Evolutionary conservation across 78 protist genomes (phyloP), one percentile per base, ranked within the genome.

Genomic region (Pelomyxa schiedti): DNA sequence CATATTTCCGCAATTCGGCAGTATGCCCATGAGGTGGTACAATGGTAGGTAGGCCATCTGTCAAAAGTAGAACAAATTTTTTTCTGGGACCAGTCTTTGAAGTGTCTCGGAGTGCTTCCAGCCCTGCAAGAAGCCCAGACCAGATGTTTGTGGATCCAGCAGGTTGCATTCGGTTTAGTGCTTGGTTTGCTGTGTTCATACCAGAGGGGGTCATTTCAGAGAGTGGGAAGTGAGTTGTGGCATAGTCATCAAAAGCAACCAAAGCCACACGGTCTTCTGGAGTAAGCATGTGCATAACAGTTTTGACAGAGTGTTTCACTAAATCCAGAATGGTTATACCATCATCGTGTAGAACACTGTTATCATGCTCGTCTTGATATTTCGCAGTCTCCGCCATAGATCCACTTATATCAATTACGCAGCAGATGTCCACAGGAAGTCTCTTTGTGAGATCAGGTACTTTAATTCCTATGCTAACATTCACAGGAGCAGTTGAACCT

Each of bases 1-100:
- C n/a, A n/a, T n/a, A n/a, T n/a, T n/a, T n/a, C n/a, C n/a, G n/a
- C n/a, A n/a, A n/a, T n/a, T n/a, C n/a, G n/a, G n/a, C n/a, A n/a
- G n/a, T n/a, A n/a, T n/a, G n/a, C n/a, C n/a, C n/a, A n/a, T n/a
- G n/a, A n/a, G n/a, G n/a, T n/a, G n/a, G n/a, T n/a, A n/a, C n/a
- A n/a, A n/a, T n/a, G n/a, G 81, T 78, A 30, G 91, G 88, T 38
- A 24, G 4, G 35, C 91, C 91, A 9, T 87, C 91, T 26, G 91
- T 87, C 35, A 87, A 39, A 32, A 87, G 67, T 16, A 47, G 16
- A 16, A 47, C 58, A 16, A 16, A 16, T 16, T 16, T 16, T 16
- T 24, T 16, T 16, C 58, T 16, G 22, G 41, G 72, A 42, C 37
- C 9, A 5, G 72, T 28, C n/a, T 29, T 36, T 30, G 42, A 4